A percentile compares a stretch with the other conserved stretches of the same genome.
Conservation (phyloP, 345 rosid genomes). For the Lepidium aucheri region DNA sequence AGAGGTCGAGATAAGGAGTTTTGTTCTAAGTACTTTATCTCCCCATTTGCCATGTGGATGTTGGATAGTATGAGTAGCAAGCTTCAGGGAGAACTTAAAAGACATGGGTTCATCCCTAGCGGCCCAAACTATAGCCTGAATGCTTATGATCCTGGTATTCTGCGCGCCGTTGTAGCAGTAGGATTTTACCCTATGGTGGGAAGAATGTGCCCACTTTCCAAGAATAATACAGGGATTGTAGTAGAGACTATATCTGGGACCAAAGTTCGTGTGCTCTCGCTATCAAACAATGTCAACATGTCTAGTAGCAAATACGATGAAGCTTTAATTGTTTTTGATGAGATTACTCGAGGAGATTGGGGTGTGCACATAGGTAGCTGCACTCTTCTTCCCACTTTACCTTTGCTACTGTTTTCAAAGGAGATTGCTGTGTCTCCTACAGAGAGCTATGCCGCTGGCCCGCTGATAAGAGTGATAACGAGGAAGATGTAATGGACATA, state of each 20-base stretch:
- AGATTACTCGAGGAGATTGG: constrained; percentile 80
- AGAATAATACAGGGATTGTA: constrained; percentile 30
- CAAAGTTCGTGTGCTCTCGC: constrained; percentile 58
- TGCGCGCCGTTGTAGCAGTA: constrained; percentile 74
- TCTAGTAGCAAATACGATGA: constrained; percentile 29
- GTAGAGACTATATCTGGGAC: constrained; percentile 68
- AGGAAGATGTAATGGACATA: constrained; percentile 34
- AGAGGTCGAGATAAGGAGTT: constrained; percentile 20
- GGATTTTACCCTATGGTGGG: constrained; percentile 89
- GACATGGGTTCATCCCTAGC: constrained; percentile 54
- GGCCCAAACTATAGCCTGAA: constrained; percentile 49
- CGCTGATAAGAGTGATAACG: constrained; percentile 28
- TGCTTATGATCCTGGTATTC: constrained; percentile 61
- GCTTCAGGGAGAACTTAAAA: constrained; percentile 58
- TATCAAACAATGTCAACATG: constrained; percentile 38
- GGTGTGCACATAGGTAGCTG: constrained; percentile 58
- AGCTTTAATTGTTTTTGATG: constrained; percentile 62
- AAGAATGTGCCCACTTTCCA: constrained; percentile 39
- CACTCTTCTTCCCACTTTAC: constrained; percentile 56
- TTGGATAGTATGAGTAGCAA: constrained; percentile 20
- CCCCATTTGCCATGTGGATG: constrained; percentile 21
- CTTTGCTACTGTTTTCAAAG: constrained; percentile 57
- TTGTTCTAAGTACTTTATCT: constrained; percentile 68
- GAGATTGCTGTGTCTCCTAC: constrained; percentile 77
- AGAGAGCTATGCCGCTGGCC: constrained; percentile 21